phyloP scores from a whole-genome alignment of 1,284 basidiomycete genomes.

The Leccinum angustisporum region DNA sequence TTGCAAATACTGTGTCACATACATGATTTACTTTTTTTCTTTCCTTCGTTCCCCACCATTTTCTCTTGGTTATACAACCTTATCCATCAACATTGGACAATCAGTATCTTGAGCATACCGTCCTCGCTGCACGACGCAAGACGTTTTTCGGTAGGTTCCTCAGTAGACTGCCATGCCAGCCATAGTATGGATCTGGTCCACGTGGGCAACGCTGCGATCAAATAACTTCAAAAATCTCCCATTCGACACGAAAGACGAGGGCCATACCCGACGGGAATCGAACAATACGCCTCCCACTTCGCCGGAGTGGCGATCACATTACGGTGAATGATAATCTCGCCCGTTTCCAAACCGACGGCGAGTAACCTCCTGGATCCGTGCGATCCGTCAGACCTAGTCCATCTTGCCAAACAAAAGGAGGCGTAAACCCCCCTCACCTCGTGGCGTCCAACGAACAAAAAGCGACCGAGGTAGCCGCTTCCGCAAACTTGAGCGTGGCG shows the following conservation, averaged over 20 bases:
- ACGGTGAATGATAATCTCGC: conserved; percentile 59
- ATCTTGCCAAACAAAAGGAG: neutral
- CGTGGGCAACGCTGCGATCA: conserved; percentile 54
- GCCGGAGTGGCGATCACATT: conserved; percentile 32
- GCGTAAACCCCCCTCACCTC: conserved; percentile 37
- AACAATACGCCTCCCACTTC: conserved; percentile 51
- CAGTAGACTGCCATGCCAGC: conserved; percentile 61
- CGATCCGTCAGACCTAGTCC: neutral
- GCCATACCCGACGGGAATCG: conserved; percentile 50
- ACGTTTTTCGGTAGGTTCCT: conserved; percentile 33
- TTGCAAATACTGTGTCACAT: conserved; percentile 31
- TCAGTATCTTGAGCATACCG: conserved; percentile 73
- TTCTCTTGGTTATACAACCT: conserved; percentile 37
- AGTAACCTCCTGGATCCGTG: conserved; percentile 49
- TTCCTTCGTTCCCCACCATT: neutral
- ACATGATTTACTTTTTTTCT: conserved; percentile 19
- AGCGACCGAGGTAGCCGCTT: conserved; percentile 72
- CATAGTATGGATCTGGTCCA: conserved; percentile 70
- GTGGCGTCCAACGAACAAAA: conserved; percentile 47
- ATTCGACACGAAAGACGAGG: neutral
- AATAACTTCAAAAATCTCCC: neutral
- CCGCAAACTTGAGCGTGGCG: conserved; percentile 56
- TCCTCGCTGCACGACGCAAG: conserved; percentile 73
- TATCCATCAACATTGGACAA: conserved; percentile 47
- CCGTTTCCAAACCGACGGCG: conserved; percentile 73